Percentiles rank a stretch among this genome's conserved stretches.
phyloP scores from a whole-genome alignment of 768 basidiomycete species.

The Phlebiopsis gigantea region DNA sequence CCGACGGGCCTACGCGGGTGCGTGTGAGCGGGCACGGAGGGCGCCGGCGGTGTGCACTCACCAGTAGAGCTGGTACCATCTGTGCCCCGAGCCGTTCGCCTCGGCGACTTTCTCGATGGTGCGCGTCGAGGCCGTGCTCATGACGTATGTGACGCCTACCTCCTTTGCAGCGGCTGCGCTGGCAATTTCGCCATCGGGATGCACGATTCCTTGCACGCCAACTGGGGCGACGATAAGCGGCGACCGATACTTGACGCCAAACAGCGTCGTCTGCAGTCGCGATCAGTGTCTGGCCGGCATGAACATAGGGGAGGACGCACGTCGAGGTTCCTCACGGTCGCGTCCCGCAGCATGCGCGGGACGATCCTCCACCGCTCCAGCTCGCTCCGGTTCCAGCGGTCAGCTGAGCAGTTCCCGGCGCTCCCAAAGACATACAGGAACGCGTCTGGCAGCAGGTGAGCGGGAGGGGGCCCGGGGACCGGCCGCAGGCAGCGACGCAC shows the following conservation, averaged over 20 bases:
- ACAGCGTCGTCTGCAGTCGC: constrained; percentile 53
- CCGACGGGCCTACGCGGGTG: constrained; percentile 48
- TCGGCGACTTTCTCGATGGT: constrained; percentile 73
- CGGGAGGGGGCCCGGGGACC: neutral
- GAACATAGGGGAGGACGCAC: constrained; percentile 27
- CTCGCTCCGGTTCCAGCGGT: constrained; percentile 57
- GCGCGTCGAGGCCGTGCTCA: constrained; percentile 71
- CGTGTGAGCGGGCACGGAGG: neutral
- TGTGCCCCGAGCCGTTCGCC: constrained; percentile 60
- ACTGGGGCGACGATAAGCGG: constrained; percentile 71
- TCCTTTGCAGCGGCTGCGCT: constrained; percentile 58
- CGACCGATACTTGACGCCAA: constrained; percentile 56
- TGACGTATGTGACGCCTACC: constrained; percentile 60
- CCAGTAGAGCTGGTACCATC: constrained; percentile 87
- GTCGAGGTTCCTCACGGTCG: constrained; percentile 51
- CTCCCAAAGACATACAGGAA: constrained; percentile 76
- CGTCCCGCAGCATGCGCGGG: constrained; percentile 70
- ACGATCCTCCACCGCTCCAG: constrained; percentile 69
- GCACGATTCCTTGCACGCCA: constrained; percentile 74
- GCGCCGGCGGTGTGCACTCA: constrained; percentile 21
- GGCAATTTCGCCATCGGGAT: constrained; percentile 67
- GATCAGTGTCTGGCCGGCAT: neutral
- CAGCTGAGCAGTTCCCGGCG: constrained; percentile 68
- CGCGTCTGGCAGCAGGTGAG: constrained; percentile 36
- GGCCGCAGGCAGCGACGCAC: constrained; percentile 29